Evolutionary conservation across 495 filamentous ascomycete genomes (phyloP), one percentile per base, ranked within the genome.

Genomic region (Amniculicola lignicola): DNA sequence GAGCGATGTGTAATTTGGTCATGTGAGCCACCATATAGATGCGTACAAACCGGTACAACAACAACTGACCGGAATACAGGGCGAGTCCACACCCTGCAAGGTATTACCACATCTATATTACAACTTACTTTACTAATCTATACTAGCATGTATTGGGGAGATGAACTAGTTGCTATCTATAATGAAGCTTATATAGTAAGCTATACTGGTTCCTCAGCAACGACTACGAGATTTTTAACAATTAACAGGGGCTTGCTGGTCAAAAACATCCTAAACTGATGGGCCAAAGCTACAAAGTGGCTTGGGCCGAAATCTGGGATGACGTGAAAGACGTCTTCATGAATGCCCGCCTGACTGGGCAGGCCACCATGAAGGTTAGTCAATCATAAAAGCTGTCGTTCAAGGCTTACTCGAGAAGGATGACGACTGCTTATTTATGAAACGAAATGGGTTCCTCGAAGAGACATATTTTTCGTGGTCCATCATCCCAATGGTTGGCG

Each of bases 91-190:
- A 87, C 69, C 84, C 84, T 12, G 81, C n/a, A n/a, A n/a, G n/a
- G n/a, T n/a, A n/a, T n/a, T n/a, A n/a, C n/a, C n/a, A n/a, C n/a
- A n/a, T n/a, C n/a, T n/a, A n/a, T n/a, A n/a, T n/a, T n/a, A n/a
- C n/a, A n/a, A n/a, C n/a, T n/a, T n/a, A n/a, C n/a, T n/a, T n/a
- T n/a, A n/a, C n/a, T n/a, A n/a, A n/a, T n/a, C n/a, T n/a, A n/a
- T n/a, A n/a, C 81, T 4, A 84, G 84, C 0, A 80, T 88, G 74
- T 87, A 87, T 67, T 88, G 84, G 84, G 84, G 84, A 4, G 65
- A 72, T 7, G 81, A 86, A 29, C 72, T 79, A 29, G 75, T 82
- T 18, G 79, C 82, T 15, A 83, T 89, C 31, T 89, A 89, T 66
- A 89, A 89, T 61, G 83, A 88, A 59, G 83, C 84, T 11, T 88